Evolutionary conservation across 164 flowering plant species (phyloP), one percentile per base, ranked within the genome.

Genomic region (Sextonia rubra): DNA sequence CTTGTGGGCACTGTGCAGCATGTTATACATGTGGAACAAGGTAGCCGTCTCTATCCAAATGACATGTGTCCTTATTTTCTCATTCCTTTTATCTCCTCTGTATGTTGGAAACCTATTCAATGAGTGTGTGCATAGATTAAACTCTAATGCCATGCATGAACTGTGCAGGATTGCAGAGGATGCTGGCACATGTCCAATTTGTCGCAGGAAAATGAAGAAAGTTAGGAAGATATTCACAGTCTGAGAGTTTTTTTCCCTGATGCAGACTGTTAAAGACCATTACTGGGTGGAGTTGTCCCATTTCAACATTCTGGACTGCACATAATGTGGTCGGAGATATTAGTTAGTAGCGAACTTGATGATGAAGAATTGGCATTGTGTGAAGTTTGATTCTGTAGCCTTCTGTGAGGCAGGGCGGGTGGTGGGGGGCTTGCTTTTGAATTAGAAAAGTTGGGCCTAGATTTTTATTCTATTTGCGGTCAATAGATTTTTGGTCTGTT

Each of bases 1-100:
- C 97, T 12, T 94, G 98, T 75, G 97, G 98, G 20, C 98, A 91
- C 37, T 87, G 88, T 77, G 93, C 84, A n/a, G 80, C 97, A 29
- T 94, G 98, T 84, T 94, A 85, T 76, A 77, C 78, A 69, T 94
- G 98, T 70, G 96, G 90, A 65, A 80, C 85, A 60, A 88, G 97
- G 98, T 89, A 82, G 82, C 0, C 72, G 2, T 30, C 52, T 49
- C 20, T 55, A 49, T 62, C 29, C 8, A 62, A 23, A 65, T 22
- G 52, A 37, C 44, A n/a, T n/a, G 18, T 66, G 17, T 66, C 52
- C 9, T n/a, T 66, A n/a, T 20, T 32, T 61, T 61, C 12, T 22
- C 64, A 9, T 62, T 23, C 65, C 25, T 62, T 26, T 65, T 8
- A 65, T 30, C 18, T 22, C 65, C 30, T 52, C n/a, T 52, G 58